Conservation (phyloP, 805 yeast genomes). For the Starmerella stellata region DNA sequence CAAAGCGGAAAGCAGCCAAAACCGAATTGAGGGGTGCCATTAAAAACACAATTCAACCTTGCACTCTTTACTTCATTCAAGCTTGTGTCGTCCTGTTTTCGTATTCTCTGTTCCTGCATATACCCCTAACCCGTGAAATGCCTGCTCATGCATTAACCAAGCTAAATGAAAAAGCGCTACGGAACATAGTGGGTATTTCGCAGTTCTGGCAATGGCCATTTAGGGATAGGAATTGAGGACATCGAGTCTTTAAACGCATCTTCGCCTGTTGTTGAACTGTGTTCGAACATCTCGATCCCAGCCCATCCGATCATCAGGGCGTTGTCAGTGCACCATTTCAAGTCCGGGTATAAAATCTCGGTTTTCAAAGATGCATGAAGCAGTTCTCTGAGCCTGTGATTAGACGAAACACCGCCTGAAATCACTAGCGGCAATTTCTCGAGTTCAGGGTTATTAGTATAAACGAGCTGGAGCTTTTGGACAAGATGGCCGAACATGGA, state of each 20-base stretch:
- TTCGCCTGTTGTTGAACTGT: slow-evolving; percentile 25
- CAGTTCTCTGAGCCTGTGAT: slow-evolving; percentile 24
- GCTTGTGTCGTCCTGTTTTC: too few relatives aligned
- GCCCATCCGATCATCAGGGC: slow-evolving; percentile 98
- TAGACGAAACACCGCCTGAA: slow-evolving; percentile 92
- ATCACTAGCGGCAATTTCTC: slow-evolving; percentile 33
- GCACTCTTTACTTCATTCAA: too few relatives aligned
- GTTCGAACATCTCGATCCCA: slow-evolving; percentile 72
- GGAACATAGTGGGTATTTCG: background rate
- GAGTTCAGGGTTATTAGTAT: slow-evolving; percentile 16
- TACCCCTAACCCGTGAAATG: too few relatives aligned
- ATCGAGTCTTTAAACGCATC: slow-evolving; percentile 21
- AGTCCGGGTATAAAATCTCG: slow-evolving; percentile 48
- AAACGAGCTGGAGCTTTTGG: slow-evolving; percentile 39
- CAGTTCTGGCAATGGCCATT: slow-evolving; percentile 61
- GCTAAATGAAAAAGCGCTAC: too few relatives aligned
- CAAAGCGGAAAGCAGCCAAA: too few relatives aligned
- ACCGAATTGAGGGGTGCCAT: too few relatives aligned
- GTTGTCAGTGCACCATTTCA: slow-evolving; percentile 73
- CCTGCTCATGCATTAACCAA: too few relatives aligned
- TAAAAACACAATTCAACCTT: too few relatives aligned
- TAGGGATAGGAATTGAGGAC: slow-evolving; percentile 45
- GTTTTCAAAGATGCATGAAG: slow-evolving; percentile 8
- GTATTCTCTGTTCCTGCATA: too few relatives aligned
- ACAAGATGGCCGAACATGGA: slow-evolving; percentile 56